Percentiles rank a stretch among this genome's conserved stretches.
These are phyloP conservation scores for Agapanthus africanus DNA, from an alignment of 106 monocot species.

Conservation along the genomic window DNA sequence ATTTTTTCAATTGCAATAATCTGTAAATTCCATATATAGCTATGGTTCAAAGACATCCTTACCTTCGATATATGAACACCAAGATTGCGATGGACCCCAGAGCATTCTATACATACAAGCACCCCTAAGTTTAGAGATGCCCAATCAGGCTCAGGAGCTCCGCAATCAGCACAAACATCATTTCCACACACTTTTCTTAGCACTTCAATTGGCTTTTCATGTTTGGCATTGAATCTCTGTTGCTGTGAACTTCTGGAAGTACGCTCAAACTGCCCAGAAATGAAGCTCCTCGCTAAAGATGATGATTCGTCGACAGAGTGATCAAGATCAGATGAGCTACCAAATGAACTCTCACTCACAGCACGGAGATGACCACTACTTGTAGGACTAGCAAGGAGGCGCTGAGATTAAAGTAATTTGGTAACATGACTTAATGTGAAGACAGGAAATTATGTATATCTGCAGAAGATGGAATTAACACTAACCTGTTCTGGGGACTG, in stretches of 20 bases:
- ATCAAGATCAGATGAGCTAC: slow-evolving; percentile 75
- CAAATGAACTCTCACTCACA: slow-evolving; percentile 65
- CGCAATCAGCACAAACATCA: slow-evolving; percentile 91
- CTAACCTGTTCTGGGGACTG: slow-evolving; percentile 91
- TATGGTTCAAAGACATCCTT: background rate
- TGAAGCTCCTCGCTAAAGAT: slow-evolving; percentile 37
- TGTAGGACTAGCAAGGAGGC: slow-evolving; percentile 47
- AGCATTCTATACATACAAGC: slow-evolving; percentile 98
- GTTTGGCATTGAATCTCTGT: slow-evolving; percentile 38
- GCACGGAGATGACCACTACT: slow-evolving; percentile 26
- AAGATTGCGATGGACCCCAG: slow-evolving; percentile 96
- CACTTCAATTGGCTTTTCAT: slow-evolving; percentile 76
- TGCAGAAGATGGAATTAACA: background rate
- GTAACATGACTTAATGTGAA: slow-evolving; percentile 1
- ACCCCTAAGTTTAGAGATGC: slow-evolving; percentile 97
- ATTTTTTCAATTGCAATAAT: background rate
- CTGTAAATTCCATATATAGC: background rate
- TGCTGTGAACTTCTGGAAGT: slow-evolving; percentile 45
- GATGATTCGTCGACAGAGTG: slow-evolving; percentile 51
- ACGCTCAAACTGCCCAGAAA: slow-evolving; percentile 45
- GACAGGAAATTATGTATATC: background rate
- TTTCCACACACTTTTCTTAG: slow-evolving; percentile 80
- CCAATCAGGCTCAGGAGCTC: slow-evolving; percentile 88
- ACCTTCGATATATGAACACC: slow-evolving; percentile 99
- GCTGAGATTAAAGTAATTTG: slow-evolving; percentile 42